phyloP scores from a whole-genome alignment of 139 green algal species.

The Auxenochlorella pyrenoidosa region DNA sequence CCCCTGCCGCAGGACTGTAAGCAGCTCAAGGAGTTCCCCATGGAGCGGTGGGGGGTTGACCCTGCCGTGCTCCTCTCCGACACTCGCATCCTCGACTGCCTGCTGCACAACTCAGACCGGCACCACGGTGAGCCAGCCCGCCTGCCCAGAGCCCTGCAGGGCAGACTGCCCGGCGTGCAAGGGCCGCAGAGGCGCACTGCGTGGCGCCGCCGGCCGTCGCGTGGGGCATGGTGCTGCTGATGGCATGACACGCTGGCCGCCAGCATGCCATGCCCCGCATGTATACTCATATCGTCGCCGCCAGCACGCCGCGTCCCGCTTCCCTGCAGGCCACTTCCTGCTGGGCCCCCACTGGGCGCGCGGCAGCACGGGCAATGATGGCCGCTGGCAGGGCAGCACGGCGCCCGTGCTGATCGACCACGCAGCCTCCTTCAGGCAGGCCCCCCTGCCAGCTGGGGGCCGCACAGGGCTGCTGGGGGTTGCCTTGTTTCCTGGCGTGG shows the following conservation, averaged over 20 bases:
- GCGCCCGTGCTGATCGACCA: conserved; percentile 86
- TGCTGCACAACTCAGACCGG: conserved; percentile 88
- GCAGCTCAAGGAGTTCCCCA: conserved; percentile 44
- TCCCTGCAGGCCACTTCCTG: conserved; percentile 53
- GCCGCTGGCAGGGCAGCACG: conserved; percentile 18
- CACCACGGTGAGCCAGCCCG: conserved; percentile 85
- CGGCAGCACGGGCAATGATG: neutral
- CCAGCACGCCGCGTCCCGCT: no score
- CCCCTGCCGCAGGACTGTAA: conserved; percentile 29
- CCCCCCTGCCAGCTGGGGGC: conserved; percentile 17
- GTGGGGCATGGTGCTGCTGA: neutral
- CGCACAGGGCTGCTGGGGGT: neutral
- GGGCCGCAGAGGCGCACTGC: neutral
- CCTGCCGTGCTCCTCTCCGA: conserved; percentile 71
- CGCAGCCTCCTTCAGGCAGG: conserved; percentile 76
- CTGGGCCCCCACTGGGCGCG: conserved; percentile 79
- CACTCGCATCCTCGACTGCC: conserved; percentile 85
- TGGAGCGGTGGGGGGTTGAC: conserved; percentile 46
- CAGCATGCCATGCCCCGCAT: no score
- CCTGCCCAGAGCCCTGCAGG: no score
- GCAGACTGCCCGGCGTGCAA: neutral
- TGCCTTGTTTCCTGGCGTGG: neutral
- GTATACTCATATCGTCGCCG: no score
- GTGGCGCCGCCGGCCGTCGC: neutral
- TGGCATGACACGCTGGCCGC: no score